phyloP scores from a whole-genome alignment of 371 early-diverging fungal species.

The Blakeslea trispora region DNA sequence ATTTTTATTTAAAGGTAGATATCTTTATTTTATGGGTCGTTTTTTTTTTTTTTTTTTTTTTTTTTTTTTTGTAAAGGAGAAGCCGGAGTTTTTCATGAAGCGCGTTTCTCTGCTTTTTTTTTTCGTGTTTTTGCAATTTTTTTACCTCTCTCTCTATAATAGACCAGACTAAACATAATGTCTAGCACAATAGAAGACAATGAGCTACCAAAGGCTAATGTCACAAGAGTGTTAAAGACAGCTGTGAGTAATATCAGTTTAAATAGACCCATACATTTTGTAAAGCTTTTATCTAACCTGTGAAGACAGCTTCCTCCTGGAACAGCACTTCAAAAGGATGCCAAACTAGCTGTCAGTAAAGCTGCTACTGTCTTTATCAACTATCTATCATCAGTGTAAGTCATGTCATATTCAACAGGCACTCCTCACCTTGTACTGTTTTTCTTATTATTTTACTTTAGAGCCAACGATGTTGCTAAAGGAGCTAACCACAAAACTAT shows the following conservation, averaged over 20 bases:
- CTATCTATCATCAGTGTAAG: constrained; percentile 61
- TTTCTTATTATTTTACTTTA: constrained; percentile 9
- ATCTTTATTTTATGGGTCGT: too few relatives aligned
- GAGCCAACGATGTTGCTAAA: constrained; percentile 58
- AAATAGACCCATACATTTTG: background rate
- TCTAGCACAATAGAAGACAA: constrained; percentile 54
- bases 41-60: too few relatives aligned
- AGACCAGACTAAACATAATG: too few relatives aligned
- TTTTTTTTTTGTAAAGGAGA: too few relatives aligned
- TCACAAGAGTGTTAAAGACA: constrained; percentile 60
- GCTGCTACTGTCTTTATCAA: constrained; percentile 67
- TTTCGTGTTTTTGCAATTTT: background rate
- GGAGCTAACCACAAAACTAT: constrained; percentile 53
- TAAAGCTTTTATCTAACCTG: background rate
- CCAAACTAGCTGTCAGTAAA: constrained; percentile 61
- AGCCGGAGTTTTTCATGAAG: background rate
- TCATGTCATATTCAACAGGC: too few relatives aligned
- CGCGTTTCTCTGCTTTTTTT: background rate
- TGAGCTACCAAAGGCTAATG: constrained; percentile 60
- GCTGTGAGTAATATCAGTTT: constrained; percentile 38
- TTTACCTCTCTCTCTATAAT: too few relatives aligned
- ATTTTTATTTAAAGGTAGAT: too few relatives aligned
- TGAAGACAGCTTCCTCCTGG: constrained; percentile 58
- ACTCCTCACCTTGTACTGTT: too few relatives aligned
- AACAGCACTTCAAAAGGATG: constrained; percentile 62